Conservation (phyloP, 129 eudicot species). For the Helichrysum umbraculigerum region DNA sequence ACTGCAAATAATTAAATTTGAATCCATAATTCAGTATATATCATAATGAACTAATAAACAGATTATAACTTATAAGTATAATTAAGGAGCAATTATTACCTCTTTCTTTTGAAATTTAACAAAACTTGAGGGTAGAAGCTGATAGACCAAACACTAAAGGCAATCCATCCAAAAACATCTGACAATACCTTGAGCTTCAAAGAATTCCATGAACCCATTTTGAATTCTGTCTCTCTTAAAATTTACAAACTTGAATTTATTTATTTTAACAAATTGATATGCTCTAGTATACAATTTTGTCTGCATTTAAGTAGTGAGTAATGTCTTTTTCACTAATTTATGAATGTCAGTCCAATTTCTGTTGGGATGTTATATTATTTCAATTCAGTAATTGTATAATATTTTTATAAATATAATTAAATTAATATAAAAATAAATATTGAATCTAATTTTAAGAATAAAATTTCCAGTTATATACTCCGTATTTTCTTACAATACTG, state of each 20-base stretch:
- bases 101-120: conserved; percentile 69
- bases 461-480: too few relatives aligned
- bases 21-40: not conserved
- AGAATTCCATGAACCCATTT: not conserved
- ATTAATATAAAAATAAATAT: too few relatives aligned
- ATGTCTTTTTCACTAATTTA: not conserved
- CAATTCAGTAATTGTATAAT: too few relatives aligned
- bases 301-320: not conserved
- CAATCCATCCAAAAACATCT: conserved; percentile 58
- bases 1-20: conserved; percentile 22
- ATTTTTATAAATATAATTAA: too few relatives aligned
- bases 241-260: not conserved
- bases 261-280: not conserved
- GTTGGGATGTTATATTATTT: not conserved
- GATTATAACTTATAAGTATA: not conserved
- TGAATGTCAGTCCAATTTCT: not conserved
- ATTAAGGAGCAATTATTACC: conserved; percentile 27
- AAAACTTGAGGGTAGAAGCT: conserved; percentile 68
- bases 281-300: not conserved
- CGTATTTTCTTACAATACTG: too few relatives aligned
- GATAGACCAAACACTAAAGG: conserved; percentile 65
- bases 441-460: too few relatives aligned
- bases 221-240: not conserved
- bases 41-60: not conserved
- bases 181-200: conserved; percentile 29